These are phyloP conservation scores for Colletotrichum sp. DNA, from an alignment of 2,329 filamentous ascomycete genomes.

Conservation along the genomic window DNA sequence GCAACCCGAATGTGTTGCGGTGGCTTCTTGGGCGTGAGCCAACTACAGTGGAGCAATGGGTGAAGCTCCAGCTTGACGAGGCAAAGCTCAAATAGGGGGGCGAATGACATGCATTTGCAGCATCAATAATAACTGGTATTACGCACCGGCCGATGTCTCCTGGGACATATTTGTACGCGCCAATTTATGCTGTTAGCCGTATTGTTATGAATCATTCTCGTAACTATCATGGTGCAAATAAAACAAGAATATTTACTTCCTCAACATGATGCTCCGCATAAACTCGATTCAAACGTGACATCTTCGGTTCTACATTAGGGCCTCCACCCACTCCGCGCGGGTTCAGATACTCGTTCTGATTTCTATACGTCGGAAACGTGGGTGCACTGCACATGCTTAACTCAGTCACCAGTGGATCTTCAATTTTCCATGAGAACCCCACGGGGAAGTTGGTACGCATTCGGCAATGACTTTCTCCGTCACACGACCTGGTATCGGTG, in stretches of 20 bases:
- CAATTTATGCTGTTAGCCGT: not conserved
- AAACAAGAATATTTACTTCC: not conserved
- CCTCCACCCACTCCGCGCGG: not conserved
- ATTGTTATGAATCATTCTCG: not conserved
- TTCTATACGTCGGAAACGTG: not conserved
- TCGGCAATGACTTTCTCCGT: not conserved
- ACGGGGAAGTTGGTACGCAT: not conserved
- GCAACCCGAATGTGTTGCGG: not conserved
- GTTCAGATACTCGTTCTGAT: not conserved
- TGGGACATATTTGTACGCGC: rapidly evolving
- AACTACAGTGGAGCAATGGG: not conserved
- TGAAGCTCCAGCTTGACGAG: not conserved
- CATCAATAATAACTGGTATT: not conserved
- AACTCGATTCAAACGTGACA: not conserved
- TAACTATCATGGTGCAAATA: not conserved
- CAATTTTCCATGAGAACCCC: not conserved
- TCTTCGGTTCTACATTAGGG: not conserved
- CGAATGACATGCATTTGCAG: not conserved
- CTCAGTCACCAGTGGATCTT: not conserved
- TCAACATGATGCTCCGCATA: not conserved
- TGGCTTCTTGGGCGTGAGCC: not conserved
- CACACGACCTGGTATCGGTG: not conserved
- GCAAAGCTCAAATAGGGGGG: not conserved
- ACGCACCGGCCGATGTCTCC: not conserved
- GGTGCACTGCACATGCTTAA: not conserved